Evolutionary conservation across 208 protist species (phyloP).

Genomic region (Phytomonas serpens): DNA sequence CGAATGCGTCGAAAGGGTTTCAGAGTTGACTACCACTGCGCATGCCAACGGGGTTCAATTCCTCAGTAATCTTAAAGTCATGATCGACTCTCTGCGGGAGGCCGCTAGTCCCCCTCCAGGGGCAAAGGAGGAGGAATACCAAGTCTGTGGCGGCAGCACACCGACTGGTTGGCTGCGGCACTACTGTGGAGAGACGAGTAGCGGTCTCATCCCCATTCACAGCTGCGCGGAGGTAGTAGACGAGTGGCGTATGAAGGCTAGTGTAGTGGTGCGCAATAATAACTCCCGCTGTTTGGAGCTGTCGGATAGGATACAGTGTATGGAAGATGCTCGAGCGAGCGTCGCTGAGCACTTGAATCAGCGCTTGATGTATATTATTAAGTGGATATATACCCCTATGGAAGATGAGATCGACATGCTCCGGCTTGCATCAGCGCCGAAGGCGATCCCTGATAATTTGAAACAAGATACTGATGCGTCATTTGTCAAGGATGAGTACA

Average conservation of each 20-base stretch:
- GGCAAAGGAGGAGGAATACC: constrained; percentile 14
- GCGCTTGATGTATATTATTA: constrained; percentile 23
- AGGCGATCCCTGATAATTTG: constrained; percentile 10
- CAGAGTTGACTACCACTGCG: constrained; percentile 22
- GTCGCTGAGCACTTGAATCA: constrained; percentile 23
- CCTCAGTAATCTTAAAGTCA: constrained; percentile 33
- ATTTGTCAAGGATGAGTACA: background rate
- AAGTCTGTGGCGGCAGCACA: constrained; percentile 47
- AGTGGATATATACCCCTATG: constrained; percentile 44
- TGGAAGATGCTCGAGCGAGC: constrained; percentile 23
- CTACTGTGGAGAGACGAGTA: constrained; percentile 17
- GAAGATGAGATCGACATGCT: constrained; percentile 32
- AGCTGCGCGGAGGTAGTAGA: constrained; percentile 34
- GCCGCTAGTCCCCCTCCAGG: constrained; percentile 19
- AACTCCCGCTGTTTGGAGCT: constrained; percentile 36
- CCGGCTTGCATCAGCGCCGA: constrained; percentile 22
- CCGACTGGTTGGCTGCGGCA: constrained; percentile 62
- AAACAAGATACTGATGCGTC: background rate
- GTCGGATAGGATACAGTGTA: constrained; percentile 15
- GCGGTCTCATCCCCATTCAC: background rate
- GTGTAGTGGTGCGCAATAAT: constrained; percentile 63
- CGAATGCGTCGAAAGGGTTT: constrained; percentile 25
- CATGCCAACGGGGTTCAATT: constrained; percentile 43
- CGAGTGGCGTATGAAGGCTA: constrained; percentile 81
- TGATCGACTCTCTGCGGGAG: constrained; percentile 41